Conservation (phyloP, 257 asterid species). For the Przewalskia tangutica region DNA sequence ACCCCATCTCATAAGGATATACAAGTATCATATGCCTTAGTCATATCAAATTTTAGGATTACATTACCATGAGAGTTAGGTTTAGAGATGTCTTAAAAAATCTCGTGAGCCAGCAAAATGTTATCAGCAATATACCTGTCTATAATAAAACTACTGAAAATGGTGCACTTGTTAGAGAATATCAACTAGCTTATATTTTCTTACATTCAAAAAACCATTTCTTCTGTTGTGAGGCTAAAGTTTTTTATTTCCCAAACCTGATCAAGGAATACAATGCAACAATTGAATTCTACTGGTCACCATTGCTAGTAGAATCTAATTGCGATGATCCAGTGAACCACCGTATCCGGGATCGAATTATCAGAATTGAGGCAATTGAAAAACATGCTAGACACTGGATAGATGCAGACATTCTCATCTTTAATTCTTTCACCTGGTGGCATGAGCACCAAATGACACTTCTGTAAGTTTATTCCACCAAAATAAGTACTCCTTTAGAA, state of each 20-base stretch:
- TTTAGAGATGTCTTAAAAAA: too few relatives aligned
- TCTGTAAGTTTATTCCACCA: slow-evolving; percentile 20
- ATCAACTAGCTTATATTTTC: background rate
- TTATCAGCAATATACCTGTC: too few relatives aligned
- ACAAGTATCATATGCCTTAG: too few relatives aligned
- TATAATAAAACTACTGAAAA: too few relatives aligned
- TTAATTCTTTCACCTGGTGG: slow-evolving; percentile 43
- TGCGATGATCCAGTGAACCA: slow-evolving; percentile 29
- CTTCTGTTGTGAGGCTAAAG: background rate
- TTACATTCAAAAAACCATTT: background rate
- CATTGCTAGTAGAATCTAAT: slow-evolving; percentile 40
- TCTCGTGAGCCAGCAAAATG: too few relatives aligned
- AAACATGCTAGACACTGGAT: slow-evolving; percentile 40
- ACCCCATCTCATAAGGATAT: too few relatives aligned
- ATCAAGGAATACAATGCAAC: slow-evolving; percentile 39
- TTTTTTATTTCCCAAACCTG: background rate
- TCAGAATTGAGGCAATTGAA: slow-evolving; percentile 29
- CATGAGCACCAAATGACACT: slow-evolving; percentile 22
- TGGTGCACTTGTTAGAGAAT: too few relatives aligned
- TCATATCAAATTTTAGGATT: too few relatives aligned
- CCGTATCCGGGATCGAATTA: slow-evolving; percentile 13
- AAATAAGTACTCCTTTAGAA: background rate
- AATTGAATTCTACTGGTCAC: slow-evolving; percentile 39
- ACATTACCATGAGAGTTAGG: too few relatives aligned
- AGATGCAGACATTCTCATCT: slow-evolving; percentile 35